Percentiles rank a stretch among this genome's conserved stretches.
phyloP scores from a whole-genome alignment of 75 land plant species.

The Larix kaempferi region DNA sequence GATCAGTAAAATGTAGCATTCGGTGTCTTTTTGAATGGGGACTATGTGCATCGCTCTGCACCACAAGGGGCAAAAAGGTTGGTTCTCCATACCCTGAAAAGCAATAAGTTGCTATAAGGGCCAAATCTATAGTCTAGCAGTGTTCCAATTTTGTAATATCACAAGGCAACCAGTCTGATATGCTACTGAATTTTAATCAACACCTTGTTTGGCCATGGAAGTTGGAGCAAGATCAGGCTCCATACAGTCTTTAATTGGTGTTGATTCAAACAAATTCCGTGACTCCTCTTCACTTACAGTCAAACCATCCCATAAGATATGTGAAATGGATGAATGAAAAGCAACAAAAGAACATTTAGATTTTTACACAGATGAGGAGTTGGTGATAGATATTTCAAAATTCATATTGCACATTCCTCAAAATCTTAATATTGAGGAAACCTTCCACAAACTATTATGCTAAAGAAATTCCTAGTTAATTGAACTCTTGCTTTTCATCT shows the following conservation, averaged over 20 bases:
- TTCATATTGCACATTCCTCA: not conserved
- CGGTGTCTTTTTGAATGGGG: conserved; percentile 4
- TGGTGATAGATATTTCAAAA: not conserved
- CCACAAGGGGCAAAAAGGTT: not conserved
- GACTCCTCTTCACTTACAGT: no score
- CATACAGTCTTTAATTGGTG: no score
- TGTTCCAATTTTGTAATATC: not conserved
- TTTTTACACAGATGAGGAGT: not conserved
- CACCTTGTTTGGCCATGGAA: conserved; percentile 7
- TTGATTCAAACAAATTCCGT: no score
- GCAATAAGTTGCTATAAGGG: not conserved
- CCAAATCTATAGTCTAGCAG: not conserved
- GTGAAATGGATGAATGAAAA: not conserved
- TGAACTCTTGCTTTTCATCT: not conserved
- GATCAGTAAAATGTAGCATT: conserved; percentile 3
- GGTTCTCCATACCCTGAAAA: not conserved
- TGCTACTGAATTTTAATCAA: not conserved
- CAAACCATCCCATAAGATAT: no score
- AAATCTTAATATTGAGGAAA: not conserved
- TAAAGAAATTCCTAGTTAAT: not conserved
- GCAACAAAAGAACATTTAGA: conserved; percentile 6
- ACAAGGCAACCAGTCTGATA: not conserved
- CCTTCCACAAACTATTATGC: not conserved
- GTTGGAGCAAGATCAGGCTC: not conserved
- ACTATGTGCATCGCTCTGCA: not conserved